Base-by-base conservation (phyloP, 495 filamentous ascomycete species). In the Hypoxylon fragiforme region DNA sequence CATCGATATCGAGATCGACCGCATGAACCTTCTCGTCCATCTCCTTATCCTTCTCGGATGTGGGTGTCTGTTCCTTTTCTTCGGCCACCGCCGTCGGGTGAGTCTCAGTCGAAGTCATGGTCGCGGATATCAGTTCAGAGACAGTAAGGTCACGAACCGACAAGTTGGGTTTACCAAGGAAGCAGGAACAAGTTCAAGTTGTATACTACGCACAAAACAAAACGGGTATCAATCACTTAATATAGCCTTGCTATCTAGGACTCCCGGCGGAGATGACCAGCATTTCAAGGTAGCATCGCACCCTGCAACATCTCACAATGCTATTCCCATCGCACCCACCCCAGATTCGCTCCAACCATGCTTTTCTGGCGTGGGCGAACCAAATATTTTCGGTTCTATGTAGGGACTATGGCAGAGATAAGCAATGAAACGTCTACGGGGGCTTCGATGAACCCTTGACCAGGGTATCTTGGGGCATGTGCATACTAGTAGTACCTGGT, bases 51-150 rank as follows among this genome's bases (percentile, higher is more conserved):
- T 54, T 58, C 42, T 47, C 48, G 22, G 36, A 38, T 9, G 47
- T n/a, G 15, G 61, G 31, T 13, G 41, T 47, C 41, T 44, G 22
- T n/a, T 8, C 50, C 28, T 48, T 36, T 8, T 49, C 43, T 21
- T 66, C 64, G 57, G 43, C 46, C 37, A 45, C 48, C 42, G 59
- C 31, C 37, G 47, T 48, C 53, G 37, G 43, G 15, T 28, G 61
- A 37, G 16, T 44, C 40, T 62, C 44, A 14, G 57, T 60, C 44
- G 62, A 67, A 39, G 57, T 50, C 64, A 65, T 67, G 24, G 36
- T 49, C 15, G 47, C 30, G 32, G 31, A 34, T 53, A 42, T 53
- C 47, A 48, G 34, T 37, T 56, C 24, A 11, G 30, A 38, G 47
- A 57, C 53, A 26, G 48, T 30, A 47, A 24, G 41, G 42, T 30